Conservation (phyloP, 805 yeast genomes). For the Suhomyces pyralidae region DNA sequence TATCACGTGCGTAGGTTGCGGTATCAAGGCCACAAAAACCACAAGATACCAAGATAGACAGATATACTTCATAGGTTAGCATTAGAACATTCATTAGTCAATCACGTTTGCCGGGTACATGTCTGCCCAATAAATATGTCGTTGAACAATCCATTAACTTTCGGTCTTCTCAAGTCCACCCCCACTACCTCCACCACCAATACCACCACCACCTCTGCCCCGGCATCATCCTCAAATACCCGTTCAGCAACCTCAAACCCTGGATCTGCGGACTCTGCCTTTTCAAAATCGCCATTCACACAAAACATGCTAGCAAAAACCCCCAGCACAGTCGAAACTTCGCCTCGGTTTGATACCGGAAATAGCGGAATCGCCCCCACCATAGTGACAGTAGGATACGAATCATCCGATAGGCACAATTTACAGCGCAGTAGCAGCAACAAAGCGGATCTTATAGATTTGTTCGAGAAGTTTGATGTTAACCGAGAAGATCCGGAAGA, state of each 20-base stretch:
- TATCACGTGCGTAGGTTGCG: not conserved
- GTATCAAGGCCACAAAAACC: not conserved
- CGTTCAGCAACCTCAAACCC: not conserved
- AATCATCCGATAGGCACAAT: not conserved
- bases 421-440: not conserved
- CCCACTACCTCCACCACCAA: constrained; percentile 44
- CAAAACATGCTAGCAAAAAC: constrained; percentile 14
- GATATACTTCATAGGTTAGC: too few relatives aligned
- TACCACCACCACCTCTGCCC: constrained; percentile 23
- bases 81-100: too few relatives aligned
- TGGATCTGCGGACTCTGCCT: not conserved
- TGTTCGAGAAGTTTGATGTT: constrained; percentile 36
- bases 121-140: constrained; percentile 17
- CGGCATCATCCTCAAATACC: constrained; percentile 8
- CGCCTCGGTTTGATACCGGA: not conserved
- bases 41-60: not conserved
- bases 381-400: constrained; percentile 15
- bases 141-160: constrained; percentile 27
- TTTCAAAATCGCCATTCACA: constrained; percentile 16
- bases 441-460: constrained; percentile 24
- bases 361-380: constrained; percentile 20
- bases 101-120: not conserved
- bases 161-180: constrained; percentile 36
- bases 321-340: not conserved
- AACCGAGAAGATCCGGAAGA: constrained; percentile 4